These are phyloP conservation scores for Sugiyamaella valdiviana DNA, from an alignment of 805 yeast species.

Conservation along the genomic window DNA sequence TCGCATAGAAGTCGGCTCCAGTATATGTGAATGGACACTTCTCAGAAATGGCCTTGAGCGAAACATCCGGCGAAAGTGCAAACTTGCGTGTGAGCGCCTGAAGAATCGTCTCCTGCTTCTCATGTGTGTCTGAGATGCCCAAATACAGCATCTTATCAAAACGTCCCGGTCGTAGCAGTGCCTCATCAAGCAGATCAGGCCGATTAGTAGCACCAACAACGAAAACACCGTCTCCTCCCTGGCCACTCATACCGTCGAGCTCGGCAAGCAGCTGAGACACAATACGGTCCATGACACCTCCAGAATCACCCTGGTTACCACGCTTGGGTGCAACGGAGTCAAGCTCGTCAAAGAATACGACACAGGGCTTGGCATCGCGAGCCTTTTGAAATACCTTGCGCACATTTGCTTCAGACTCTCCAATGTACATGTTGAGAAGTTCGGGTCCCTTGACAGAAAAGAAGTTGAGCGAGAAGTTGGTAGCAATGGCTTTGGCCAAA, in stretches of 20 bases:
- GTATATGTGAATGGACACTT: slow-evolving; percentile 85
- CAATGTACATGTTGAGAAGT: slow-evolving; percentile 92
- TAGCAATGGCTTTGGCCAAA: slow-evolving; percentile 94
- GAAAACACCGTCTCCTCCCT: slow-evolving; percentile 83
- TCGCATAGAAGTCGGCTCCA: slow-evolving; percentile 96
- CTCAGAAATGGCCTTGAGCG: slow-evolving; percentile 53
- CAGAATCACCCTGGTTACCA: slow-evolving; percentile 98
- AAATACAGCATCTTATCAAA: slow-evolving; percentile 92
- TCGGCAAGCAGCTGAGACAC: slow-evolving; percentile 94
- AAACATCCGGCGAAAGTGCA: slow-evolving; percentile 51
- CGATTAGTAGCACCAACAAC: slow-evolving; percentile 99
- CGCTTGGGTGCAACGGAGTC: slow-evolving; percentile 98
- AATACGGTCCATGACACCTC: slow-evolving; percentile 98
- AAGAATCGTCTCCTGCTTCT: slow-evolving; percentile 77
- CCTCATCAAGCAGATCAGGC: slow-evolving; percentile 93
- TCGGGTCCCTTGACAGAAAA: slow-evolving; percentile 98
- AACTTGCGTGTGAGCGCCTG: slow-evolving; percentile 81
- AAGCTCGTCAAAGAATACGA: slow-evolving; percentile 92
- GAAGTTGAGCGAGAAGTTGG: slow-evolving; percentile 87
- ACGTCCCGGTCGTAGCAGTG: slow-evolving; percentile 86
- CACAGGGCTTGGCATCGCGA: slow-evolving; percentile 95
- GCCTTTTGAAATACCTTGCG: slow-evolving; percentile 91
- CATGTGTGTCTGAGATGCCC: slow-evolving; percentile 88
- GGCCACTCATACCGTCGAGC: slow-evolving; percentile 87
- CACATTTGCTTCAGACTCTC: slow-evolving; percentile 97